Evolutionary conservation across 2,329 filamentous ascomycete genomes (phyloP), one percentile per base, ranked within the genome.

Genomic region (Colletotrichum higginsianum): DNA sequence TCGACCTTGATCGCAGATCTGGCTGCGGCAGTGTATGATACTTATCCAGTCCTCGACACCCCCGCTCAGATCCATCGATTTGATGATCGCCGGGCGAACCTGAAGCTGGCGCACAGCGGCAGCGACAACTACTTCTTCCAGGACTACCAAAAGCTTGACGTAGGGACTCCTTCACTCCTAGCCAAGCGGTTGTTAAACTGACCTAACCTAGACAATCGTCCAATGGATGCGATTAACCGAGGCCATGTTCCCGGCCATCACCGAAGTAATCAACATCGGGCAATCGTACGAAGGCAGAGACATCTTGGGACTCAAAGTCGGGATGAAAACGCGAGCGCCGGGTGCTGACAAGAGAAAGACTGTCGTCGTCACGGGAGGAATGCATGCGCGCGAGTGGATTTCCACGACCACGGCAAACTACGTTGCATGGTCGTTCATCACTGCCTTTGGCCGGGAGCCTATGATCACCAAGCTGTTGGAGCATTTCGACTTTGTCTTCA

Each of bases 301-400:
- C 71, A 98, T 99, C 67, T 89, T 90, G 13, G 96, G 92, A 1
- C 85, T 99, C 26, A 91, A 93, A 72, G 87, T 98, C 4, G 94
- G 95, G 21, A 87, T 77, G 85, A 85, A 79, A 53, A 58, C 58
- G 13, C 52, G 76, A 84, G 56, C 77, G 84, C 65, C 78, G 69
- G 2, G 78, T 81, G 6, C 90, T 23, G 38, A n/a, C 9, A 71
- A 53, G 47, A 71, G 93, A 61, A 94, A 94, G 80, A 96, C 94
- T 0, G 90, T 98, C 67, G 85, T 98, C 61, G 86, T 99, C 23
- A 91, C 91, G 4, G 96, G 94, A 65, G 96, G 96, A 60, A 87
- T 93, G n/a, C 96, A 98, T 81, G 96, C 95, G 3, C 90, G 96
- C 47, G 96, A 99, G 85, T 99, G 96, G 96, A 97, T 99, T 75